Evolutionary conservation across 1,139 yeast genomes (phyloP), one percentile per base, ranked within the genome.

Genomic region (Diutina scorzettiae): DNA sequence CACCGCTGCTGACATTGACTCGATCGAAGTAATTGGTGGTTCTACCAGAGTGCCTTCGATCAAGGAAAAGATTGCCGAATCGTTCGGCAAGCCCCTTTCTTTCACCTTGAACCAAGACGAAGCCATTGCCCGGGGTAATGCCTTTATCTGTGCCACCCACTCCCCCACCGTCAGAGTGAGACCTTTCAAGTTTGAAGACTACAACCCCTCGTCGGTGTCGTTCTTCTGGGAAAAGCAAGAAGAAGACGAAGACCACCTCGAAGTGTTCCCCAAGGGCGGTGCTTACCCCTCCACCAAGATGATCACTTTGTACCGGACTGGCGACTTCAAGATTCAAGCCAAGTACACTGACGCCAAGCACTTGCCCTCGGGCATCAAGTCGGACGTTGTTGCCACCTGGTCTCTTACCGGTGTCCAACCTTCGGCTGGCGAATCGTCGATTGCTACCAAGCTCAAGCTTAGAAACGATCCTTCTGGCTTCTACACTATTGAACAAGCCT

Each of bases 61-160:
- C 62, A 91, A 91, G 76, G 75, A 79, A 53, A 81, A 76, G 61
- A 73, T 91, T 55, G 56, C 81, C 53, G 84, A 82, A 59, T 72
- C 84, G 50, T 86, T 91, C 60, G 87, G 85, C 60, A 86, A 86
- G 73, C 81, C 72, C 54, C 75, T 91, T 60, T 85, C 96, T 39
- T 84, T 85, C 72, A 93, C 97, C 54, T 78, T 93, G 68, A 91
- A 93, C 76, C 97, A 89, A 72, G 99, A 91, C 62, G 99, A 91
- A 75, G 96, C 98, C 49, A 82, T 89, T 63, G 97, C 98, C 48
- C 84, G 93, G 66, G 99, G 99, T 73, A 94, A 95, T 54, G 96
- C 99, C 44, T 93, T 91, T 69, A 85, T 93, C 58, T 91, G 98
- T 67, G 99, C 98, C 54, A 85, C 89, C 69, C 97, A 89, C 75